A percentile compares a stretch with the other conserved stretches of the same genome.
These are phyloP conservation scores for Aaosphaeria arxii DNA, from an alignment of 2,329 filamentous ascomycete genomes.

Conservation along the genomic window DNA sequence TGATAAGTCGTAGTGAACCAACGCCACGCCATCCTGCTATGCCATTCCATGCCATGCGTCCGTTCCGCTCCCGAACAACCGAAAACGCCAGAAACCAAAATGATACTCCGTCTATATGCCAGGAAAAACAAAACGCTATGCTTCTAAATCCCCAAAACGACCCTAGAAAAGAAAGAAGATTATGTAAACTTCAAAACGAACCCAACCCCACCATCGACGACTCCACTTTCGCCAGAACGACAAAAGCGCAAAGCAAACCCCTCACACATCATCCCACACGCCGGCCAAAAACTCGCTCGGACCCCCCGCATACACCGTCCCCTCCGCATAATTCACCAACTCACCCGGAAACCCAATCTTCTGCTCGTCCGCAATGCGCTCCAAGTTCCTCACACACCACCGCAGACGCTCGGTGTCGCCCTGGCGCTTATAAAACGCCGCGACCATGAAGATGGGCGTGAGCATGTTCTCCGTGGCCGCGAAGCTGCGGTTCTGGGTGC, in stretches of 20 bases:
- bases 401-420: constrained; percentile 10
- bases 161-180: not conserved
- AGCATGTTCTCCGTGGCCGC: constrained; percentile 17
- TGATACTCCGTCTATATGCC: not conserved
- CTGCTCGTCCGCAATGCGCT: constrained; percentile 10
- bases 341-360: constrained; percentile 6
- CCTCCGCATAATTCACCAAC: not conserved
- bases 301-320: not conserved
- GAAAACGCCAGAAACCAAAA: not conserved
- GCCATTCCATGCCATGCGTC: not conserved
- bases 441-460: constrained; percentile 10
- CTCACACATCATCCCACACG: not conserved
- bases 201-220: not conserved
- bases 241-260: not conserved
- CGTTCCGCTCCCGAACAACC: not conserved
- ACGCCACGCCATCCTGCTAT: not conserved
- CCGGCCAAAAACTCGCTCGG: not conserved
- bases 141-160: not conserved
- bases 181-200: not conserved
- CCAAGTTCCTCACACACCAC: constrained; percentile 13
- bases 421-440: constrained; percentile 9
- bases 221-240: not conserved
- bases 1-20: too few relatives aligned
- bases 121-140: not conserved
- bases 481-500: constrained; percentile 10